These are phyloP conservation scores for Populus davidiana DNA, from an alignment of 345 rosid genomes.

Conservation along the genomic window DNA sequence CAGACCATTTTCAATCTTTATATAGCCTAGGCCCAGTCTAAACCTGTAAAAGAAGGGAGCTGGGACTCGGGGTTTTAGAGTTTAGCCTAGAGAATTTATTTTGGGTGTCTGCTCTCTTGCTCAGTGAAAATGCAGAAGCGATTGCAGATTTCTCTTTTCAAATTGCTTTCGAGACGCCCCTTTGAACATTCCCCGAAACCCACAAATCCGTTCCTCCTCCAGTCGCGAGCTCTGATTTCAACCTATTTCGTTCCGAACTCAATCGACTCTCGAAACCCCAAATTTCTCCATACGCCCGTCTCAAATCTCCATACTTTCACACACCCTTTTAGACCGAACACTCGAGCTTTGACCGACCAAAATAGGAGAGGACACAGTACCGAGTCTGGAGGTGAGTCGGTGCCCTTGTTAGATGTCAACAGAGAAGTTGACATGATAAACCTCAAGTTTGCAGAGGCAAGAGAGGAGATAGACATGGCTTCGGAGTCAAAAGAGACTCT, in stretches of 20 bases:
- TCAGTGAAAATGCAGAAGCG: conserved; percentile 33
- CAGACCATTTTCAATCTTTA: background rate
- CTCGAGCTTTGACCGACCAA: background rate
- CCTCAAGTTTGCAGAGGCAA: conserved; percentile 95
- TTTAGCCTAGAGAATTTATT: background rate
- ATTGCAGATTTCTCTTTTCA: conserved; percentile 37
- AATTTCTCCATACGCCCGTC: conserved; percentile 3
- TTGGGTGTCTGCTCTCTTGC: background rate
- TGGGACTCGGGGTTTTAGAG: background rate
- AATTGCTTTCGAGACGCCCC: conserved; percentile 26
- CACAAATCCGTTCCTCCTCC: conserved; percentile 9
- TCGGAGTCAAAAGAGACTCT: conserved; percentile 93
- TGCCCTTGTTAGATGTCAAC: conserved; percentile 48
- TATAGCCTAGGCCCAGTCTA: background rate
- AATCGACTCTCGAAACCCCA: conserved; percentile 5
- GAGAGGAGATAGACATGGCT: conserved; percentile 97
- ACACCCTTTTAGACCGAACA: background rate
- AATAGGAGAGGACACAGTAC: conserved; percentile 33
- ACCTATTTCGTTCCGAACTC: conserved; percentile 17
- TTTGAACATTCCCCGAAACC: conserved; percentile 27
- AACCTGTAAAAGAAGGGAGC: no score
- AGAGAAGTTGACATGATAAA: conserved; percentile 74
- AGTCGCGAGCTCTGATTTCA: conserved; percentile 13
- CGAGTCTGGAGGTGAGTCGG: conserved; percentile 30
- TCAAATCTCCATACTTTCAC: conserved; percentile 11